These are phyloP conservation scores for Candida lessepsii DNA, from an alignment of 805 yeast genomes.

Conservation along the genomic window DNA sequence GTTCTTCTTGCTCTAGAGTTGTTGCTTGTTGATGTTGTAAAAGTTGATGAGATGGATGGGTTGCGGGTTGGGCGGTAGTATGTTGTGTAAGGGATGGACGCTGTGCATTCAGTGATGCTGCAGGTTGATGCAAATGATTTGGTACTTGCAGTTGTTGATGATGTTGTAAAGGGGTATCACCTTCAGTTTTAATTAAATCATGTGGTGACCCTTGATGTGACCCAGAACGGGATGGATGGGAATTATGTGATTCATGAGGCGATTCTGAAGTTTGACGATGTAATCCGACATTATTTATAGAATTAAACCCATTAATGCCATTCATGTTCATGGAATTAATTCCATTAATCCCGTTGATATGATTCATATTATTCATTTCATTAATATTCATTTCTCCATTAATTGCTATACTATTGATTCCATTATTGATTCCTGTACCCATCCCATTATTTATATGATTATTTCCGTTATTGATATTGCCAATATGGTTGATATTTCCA, in stretches of 20 bases:
- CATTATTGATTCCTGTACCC: neutral
- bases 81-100: too few species aligned
- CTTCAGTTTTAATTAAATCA: slow-evolving; percentile 3
- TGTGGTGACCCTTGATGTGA: slow-evolving; percentile 8
- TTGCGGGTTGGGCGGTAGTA: too few species aligned
- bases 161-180: neutral
- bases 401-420: slow-evolving; percentile 6
- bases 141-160: slow-evolving; percentile 5
- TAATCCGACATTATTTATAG: slow-evolving; percentile 3
- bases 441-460: slow-evolving; percentile 1
- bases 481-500: neutral
- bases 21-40: slow-evolving; percentile 23
- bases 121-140: slow-evolving; percentile 9
- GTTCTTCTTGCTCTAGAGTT: slow-evolving; percentile 14
- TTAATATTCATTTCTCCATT: slow-evolving; percentile 9
- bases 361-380: slow-evolving; percentile 5
- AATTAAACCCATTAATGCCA: slow-evolving; percentile 3
- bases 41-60: slow-evolving; percentile 16
- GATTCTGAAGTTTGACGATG: slow-evolving; percentile 5
- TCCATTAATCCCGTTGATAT: slow-evolving; percentile 8
- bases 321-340: slow-evolving; percentile 8
- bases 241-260: slow-evolving; percentile 1
- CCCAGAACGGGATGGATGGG: slow-evolving; percentile 1
- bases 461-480: neutral
- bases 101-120: too few species aligned